Base-by-base conservation (phyloP, 192 early-diverging fungal species). In the Podila minutissima region DNA sequence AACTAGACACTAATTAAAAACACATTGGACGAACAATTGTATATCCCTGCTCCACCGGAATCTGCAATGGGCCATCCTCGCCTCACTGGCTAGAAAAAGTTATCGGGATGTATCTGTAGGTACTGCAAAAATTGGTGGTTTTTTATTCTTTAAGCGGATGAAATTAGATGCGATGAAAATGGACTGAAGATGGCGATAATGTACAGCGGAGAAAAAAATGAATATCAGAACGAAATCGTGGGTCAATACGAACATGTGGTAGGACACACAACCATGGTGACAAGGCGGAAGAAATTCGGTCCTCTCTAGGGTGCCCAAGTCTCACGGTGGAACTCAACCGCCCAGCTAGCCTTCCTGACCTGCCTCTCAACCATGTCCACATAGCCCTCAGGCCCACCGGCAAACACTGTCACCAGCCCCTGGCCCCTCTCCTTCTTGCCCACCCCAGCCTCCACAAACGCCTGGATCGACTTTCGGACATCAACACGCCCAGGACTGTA, bases 401-500 rank as follows among this genome's bases (percentile, higher is more conserved):
- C 77, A 81, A 81, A 69, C 35, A 81, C 77, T 1, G 77, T 60
- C 2, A 67, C 71, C 37, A 79, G 28, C 1, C 75, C 70, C 4
- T 64, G 61, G 0, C 77, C 61, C 17, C 64, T 63, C 1, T 72
- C 62, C 53, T 72, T 79, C 50, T 41, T 64, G 41, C 77, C 77
- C 0, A 81, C 70, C 8, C 77, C 77, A 29, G 53, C 29, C 1
- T 81, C 67, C 3, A 73, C 71, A 28, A 81, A 66, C 28, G 29
- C 22, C 20, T 69, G 37, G 62, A 81, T 59, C 41, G 49, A 28
- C 62, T 68, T 73, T 35, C 63, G 60, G 50, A 66, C 62, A 61
- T 81, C 77, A 62, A 81, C 68, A 29, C 77, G 66, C 5, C 77
- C 71, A 33, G 38, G 66, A 11, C 69, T 73, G n/a, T 81, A 81